Base-by-base conservation (phyloP, 2,329 filamentous ascomycete genomes). In the Akanthomyces muscarius region DNA sequence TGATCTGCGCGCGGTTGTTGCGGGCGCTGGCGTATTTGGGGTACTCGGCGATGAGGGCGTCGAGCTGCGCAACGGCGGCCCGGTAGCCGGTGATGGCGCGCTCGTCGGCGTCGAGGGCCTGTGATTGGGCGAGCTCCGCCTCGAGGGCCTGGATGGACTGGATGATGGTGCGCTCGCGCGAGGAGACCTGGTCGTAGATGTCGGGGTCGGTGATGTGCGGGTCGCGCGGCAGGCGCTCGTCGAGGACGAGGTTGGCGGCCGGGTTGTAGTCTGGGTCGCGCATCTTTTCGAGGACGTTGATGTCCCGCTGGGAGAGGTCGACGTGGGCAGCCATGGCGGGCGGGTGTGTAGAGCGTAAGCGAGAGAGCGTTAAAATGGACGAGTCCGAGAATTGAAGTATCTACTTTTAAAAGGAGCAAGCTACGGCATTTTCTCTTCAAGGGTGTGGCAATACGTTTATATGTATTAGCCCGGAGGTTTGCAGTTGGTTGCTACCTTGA, bases 1-100 rank as follows among this genome's bases (percentile, higher is more conserved):
- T 69, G 10, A 88, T 81, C 72, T 93, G 90, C 3, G 88, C 90
- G 56, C 89, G 82, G 74, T 94, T 93, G 72, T 92, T 89, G 63
- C 86, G 83, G 6, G 86, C 88, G 66, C 88, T 90, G 25, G 89
- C 89, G 73, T 93, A 93, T 38, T 77, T 74, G 3, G 89, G 88
- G 60, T 85, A 72, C 28, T 82, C 74, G 2, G 77, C 69, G 47
- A 92, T 83, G 38, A 92, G 78, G 2, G 74, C 71, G 36, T 81
- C 79, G 5, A 93, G 76, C 6, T 77, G 73, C 11, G 73, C 71
- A 21, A 87, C 72, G 60, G 80, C 80, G 42, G 74, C 65, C 30
- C 73, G 76, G 68, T 86, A 88, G 45, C 76, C 77, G 1, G 74
- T 69, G 36, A 79, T 68, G 4, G 80, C 75, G 18, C 65, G 62